Percentiles rank a stretch among this genome's conserved stretches.
These are phyloP conservation scores for Penicillium canariense DNA, from an alignment of 495 filamentous ascomycete genomes.

Conservation along the genomic window DNA sequence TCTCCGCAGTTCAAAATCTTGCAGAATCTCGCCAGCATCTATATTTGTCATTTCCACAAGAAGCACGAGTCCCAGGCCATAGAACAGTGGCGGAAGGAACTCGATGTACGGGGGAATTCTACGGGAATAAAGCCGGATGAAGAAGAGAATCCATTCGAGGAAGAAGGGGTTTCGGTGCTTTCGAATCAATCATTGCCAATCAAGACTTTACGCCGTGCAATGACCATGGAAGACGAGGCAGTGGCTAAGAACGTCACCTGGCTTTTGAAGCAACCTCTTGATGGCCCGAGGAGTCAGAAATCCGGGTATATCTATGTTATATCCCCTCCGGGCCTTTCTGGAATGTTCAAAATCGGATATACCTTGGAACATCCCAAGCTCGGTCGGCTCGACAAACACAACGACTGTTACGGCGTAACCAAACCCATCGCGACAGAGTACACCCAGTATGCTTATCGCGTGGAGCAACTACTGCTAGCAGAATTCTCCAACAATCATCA, in stretches of 20 bases:
- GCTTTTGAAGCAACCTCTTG: background rate
- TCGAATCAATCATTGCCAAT: background rate
- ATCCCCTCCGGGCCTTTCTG: background rate
- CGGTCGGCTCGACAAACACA: background rate
- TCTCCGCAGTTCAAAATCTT: background rate
- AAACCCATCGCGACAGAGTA: background rate
- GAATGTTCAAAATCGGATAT: conserved; percentile 1
- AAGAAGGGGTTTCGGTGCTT: background rate
- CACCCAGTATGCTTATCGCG: background rate
- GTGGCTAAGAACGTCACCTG: conserved; percentile 1
- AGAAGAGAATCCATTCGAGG: background rate
- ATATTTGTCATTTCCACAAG: background rate
- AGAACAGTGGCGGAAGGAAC: conserved; percentile 2
- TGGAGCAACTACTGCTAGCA: background rate
- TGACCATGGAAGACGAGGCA: background rate
- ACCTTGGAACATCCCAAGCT: background rate
- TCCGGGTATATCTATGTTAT: conserved; percentile 3
- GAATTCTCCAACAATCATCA: background rate
- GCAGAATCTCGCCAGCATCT: background rate
- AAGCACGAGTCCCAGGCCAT: background rate
- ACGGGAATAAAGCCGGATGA: background rate
- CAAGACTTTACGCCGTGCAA: background rate
- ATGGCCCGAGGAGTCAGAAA: background rate
- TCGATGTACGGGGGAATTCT: background rate
- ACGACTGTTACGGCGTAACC: background rate